These are phyloP conservation scores for Millerago galiae DNA, from an alignment of 805 yeast species.

Conservation along the genomic window DNA sequence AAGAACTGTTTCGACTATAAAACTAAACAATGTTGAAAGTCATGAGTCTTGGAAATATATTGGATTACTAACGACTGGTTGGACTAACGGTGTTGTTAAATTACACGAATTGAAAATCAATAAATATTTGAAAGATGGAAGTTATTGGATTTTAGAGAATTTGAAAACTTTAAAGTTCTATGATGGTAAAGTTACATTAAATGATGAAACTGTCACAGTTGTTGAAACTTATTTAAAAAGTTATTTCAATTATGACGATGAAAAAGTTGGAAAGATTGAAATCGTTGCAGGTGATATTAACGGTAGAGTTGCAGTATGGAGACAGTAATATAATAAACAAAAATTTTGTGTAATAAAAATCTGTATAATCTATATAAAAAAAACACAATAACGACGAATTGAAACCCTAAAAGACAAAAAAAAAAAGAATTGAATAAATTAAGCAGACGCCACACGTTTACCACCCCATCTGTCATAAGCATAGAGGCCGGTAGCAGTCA, in stretches of 20 bases:
- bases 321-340: conserved; percentile 12
- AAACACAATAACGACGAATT: background rate
- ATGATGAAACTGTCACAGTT: conserved; percentile 22
- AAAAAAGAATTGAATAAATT: background rate
- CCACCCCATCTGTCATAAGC: conserved; percentile 56
- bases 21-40: conserved; percentile 22
- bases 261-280: conserved; percentile 32
- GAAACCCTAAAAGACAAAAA: background rate
- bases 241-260: conserved; percentile 29
- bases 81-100: conserved; percentile 25
- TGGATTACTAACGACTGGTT: conserved; percentile 33
- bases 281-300: conserved; percentile 47
- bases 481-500: conserved; percentile 52
- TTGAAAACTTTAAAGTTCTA: conserved; percentile 21
- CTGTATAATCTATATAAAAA: background rate
- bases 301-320: conserved; percentile 48
- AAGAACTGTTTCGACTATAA: conserved; percentile 20
- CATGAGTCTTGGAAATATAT: conserved; percentile 34
- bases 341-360: background rate
- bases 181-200: conserved; percentile 11
- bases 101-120: conserved; percentile 26
- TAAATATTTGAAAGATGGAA: background rate
- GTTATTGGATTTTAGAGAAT: conserved; percentile 21
- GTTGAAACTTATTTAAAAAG: conserved; percentile 29
- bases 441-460: background rate